Evolutionary conservation across 352 stramenopile species (phyloP), one percentile per base, ranked within the genome.

Genomic region (Phytopythium mirpurense): DNA sequence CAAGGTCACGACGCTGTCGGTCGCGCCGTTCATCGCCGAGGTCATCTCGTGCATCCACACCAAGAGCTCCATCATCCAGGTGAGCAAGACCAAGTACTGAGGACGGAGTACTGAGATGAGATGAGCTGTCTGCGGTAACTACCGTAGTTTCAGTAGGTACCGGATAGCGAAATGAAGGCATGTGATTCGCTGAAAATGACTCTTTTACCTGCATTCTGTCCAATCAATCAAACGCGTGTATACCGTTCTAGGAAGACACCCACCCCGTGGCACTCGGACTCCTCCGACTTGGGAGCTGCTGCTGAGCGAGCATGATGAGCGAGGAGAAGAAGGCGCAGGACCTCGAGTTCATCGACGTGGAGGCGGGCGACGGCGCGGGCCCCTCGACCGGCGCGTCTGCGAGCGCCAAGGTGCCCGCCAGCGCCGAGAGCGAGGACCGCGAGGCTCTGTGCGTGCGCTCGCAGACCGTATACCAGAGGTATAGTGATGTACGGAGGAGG

Each of bases 11-110:
- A 93, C 80, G 63, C 67, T 94, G 24, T 92, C 81, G 14, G 84
- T 94, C 37, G 84, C 84, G 43, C 82, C 84, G 3, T 93, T 94
- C 67, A 88, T 94, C 59, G 84, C 84, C 47, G 82, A 94, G 67
- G 80, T 91, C 54, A 94, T 94, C 65, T 91, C 82, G 56, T 92
- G 79, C 63, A 94, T 92, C 59, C 84, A 94, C 74, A 86, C 62
- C 41, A 94, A 94, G 61, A 67, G 78, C 66, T 94, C 84, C 47
- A 90, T 93, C 56, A 86, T 88, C 58, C 80, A 90, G 57, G 69
- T 88, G 37, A 77, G 73, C 54, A 88, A 87, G 64, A 90, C 77
- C 51, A 90, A 90, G 61, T 90, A 78, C 61, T 55, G 47, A 64
- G 18, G 50, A 31, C 8, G 16, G 49, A 18, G 14, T 15, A n/a